Evolutionary conservation across 2,329 filamentous ascomycete genomes (phyloP).

Genomic region (Zymoseptoria ardabiliae): DNA sequence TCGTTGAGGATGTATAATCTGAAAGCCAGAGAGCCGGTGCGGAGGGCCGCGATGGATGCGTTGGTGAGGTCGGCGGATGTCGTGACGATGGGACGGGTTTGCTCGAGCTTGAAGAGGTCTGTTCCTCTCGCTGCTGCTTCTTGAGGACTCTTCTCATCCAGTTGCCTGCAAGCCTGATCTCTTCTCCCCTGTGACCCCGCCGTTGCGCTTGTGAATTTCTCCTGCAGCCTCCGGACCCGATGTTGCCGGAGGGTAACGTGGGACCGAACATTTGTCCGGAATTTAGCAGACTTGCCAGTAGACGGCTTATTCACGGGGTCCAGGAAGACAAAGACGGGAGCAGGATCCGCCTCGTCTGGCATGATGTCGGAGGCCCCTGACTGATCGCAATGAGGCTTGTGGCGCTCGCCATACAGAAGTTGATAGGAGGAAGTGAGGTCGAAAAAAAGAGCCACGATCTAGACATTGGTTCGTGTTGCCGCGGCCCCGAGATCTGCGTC

Average conservation of each 20-base stretch:
- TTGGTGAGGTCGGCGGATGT: neutral
- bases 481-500: no score
- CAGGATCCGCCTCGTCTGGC: neutral
- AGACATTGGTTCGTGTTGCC: neutral
- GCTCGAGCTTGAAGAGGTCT: neutral
- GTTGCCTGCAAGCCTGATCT: neutral
- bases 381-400: neutral
- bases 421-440: neutral
- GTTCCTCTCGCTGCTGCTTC: neutral
- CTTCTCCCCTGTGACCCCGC: neutral
- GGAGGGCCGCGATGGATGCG: neutral
- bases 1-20: neutral
- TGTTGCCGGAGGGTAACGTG: neutral
- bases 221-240: neutral
- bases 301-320: neutral
- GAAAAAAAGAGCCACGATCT: neutral
- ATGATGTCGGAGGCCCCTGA: neutral
- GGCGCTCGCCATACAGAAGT: neutral
- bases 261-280: neutral
- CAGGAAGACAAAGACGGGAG: neutral
- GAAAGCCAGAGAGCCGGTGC: neutral
- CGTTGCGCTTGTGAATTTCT: neutral
- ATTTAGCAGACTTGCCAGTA: neutral
- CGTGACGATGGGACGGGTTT: neutral
- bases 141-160: neutral